These are phyloP conservation scores for Zalerion maritima DNA, from an alignment of 495 filamentous ascomycete genomes.

Conservation along the genomic window DNA sequence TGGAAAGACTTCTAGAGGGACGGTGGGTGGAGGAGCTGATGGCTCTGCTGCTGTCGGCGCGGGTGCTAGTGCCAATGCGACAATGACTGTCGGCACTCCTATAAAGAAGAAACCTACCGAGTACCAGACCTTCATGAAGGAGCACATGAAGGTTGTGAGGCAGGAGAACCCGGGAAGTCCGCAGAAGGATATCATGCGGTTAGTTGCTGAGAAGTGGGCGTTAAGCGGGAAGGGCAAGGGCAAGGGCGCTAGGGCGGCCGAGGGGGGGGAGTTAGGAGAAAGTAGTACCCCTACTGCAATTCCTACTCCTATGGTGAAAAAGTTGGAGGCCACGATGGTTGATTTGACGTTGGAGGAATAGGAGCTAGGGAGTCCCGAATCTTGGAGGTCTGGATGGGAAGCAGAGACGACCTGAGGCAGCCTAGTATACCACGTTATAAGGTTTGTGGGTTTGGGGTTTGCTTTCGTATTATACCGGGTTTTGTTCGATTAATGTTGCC, in stretches of 20 bases:
- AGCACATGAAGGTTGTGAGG: constrained; percentile 43
- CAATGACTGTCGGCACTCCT: too few species aligned
- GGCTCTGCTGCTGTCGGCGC: constrained; percentile 2
- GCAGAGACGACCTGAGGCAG: too few species aligned
- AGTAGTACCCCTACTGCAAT: too few species aligned
- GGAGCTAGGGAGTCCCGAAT: too few species aligned
- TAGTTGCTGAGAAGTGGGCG: constrained; percentile 35
- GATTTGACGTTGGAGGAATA: too few species aligned
- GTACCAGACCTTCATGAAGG: constrained; percentile 56
- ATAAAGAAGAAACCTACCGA: constrained; percentile 26
- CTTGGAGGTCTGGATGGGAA: too few species aligned
- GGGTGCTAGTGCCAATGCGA: constrained; percentile 9
- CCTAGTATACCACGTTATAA: too few species aligned
- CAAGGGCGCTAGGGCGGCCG: constrained; percentile 3
- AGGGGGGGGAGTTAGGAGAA: constrained; percentile 2
- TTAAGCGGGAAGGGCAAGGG: constrained; percentile 9
- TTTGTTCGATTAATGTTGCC: too few species aligned
- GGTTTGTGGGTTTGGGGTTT: too few species aligned
- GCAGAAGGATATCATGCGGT: constrained; percentile 51
- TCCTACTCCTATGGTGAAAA: too few species aligned
- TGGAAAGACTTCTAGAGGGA: not conserved
- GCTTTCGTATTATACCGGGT: too few species aligned
- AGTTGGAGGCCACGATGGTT: too few species aligned
- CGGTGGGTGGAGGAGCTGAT: not conserved
- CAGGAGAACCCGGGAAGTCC: constrained; percentile 33